phyloP scores from a whole-genome alignment of 345 rosid genomes.

The Brassica incana region DNA sequence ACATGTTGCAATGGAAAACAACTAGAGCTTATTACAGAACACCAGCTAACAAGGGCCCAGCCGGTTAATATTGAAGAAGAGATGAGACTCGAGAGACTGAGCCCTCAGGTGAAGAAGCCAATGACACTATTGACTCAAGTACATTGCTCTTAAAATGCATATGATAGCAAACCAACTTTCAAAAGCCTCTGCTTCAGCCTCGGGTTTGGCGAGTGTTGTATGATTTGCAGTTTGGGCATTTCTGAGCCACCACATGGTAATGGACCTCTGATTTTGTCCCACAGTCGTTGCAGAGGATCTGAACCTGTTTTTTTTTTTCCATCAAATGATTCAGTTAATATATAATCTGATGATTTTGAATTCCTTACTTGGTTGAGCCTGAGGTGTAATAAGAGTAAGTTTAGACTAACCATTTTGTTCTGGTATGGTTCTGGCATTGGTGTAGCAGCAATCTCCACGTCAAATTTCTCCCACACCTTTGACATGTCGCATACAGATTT shows the following conservation, averaged over 20 bases:
- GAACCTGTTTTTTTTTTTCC: conserved; percentile 48
- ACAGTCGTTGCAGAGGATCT: conserved; percentile 89
- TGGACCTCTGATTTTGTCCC: conserved; percentile 57
- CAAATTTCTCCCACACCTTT: conserved; percentile 85
- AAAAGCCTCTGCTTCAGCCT: conserved; percentile 32
- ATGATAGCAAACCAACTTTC: neutral
- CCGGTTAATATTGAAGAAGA: conserved; percentile 7
- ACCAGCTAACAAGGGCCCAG: neutral
- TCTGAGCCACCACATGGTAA: conserved; percentile 79
- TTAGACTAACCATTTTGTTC: conserved; percentile 53
- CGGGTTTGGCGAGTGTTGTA: conserved; percentile 77
- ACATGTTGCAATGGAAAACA: neutral
- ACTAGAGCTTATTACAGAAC: conserved; percentile 1
- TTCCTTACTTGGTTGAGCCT: neutral
- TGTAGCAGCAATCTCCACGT: conserved; percentile 73
- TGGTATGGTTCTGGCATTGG: conserved; percentile 79
- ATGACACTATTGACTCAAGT: conserved; percentile 8
- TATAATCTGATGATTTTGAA: neutral
- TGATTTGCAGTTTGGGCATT: conserved; percentile 77
- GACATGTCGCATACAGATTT: conserved; percentile 95
- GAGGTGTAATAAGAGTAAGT: neutral
- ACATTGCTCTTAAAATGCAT: conserved; percentile 1
- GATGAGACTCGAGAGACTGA: neutral
- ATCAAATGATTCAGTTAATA: neutral
- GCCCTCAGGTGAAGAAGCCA: conserved; percentile 2